Percentiles rank a stretch among this genome's conserved stretches.
These are phyloP conservation scores for Solanum paucissectum DNA, from an alignment of 257 asterid species.

Conservation along the genomic window DNA sequence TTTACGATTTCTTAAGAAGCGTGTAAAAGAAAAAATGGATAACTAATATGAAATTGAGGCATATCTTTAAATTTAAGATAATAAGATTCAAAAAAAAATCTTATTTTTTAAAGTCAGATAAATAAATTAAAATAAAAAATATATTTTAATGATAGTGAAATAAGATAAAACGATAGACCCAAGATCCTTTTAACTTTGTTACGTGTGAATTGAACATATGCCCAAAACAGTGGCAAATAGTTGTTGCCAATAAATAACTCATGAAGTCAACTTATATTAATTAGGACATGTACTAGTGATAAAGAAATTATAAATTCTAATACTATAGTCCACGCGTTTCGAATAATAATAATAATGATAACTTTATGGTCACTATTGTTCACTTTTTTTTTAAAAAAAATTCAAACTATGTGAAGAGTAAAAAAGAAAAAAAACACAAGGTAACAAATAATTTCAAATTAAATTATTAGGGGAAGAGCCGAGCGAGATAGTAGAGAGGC, in stretches of 20 bases:
- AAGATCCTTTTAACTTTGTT: background rate
- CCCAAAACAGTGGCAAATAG: background rate
- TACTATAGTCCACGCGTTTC: background rate
- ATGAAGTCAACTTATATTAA: background rate
- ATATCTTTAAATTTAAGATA: background rate
- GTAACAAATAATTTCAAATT: background rate
- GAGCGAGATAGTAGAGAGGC: background rate
- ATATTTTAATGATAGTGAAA: background rate
- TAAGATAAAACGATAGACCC: background rate
- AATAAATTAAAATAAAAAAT: too few relatives aligned
- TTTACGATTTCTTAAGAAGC: too few relatives aligned
- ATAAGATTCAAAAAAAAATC: too few relatives aligned
- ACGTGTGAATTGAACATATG: background rate
- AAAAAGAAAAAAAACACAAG: background rate
- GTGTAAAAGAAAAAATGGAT: background rate
- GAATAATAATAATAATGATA: background rate
- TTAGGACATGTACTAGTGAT: background rate
- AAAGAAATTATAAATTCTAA: background rate
- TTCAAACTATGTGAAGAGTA: background rate
- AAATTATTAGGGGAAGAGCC: too few relatives aligned
- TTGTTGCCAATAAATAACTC: background rate
- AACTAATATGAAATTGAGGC: background rate
- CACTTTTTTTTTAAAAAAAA: background rate
- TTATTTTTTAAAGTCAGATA: too few relatives aligned
- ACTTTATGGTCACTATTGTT: too few relatives aligned